Percentiles rank a stretch among this genome's conserved stretches.
Evolutionary conservation across 1,284 basidiomycete species (phyloP).

Genomic region (Naganishia cerealis): DNA sequence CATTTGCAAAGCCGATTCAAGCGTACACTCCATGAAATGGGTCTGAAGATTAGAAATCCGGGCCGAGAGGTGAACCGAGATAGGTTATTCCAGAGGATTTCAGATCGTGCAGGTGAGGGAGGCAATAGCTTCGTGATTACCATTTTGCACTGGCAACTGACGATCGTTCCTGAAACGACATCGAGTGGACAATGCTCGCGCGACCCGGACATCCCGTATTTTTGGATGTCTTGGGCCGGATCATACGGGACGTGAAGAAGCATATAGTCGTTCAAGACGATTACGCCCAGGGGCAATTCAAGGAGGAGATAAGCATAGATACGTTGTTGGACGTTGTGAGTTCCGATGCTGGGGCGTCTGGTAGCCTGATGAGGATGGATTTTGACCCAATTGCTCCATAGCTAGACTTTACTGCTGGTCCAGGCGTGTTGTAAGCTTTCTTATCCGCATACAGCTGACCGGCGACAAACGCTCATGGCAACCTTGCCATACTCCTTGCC

Average conservation of each 20-base stretch:
- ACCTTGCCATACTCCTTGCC: background rate
- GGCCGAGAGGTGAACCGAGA: conserved; percentile 10
- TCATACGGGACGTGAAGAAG: conserved; percentile 14
- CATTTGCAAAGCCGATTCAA: conserved; percentile 19
- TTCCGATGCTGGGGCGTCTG: background rate
- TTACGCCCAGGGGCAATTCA: conserved; percentile 1
- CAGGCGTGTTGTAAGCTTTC: conserved; percentile 29
- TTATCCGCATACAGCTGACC: too few species aligned
- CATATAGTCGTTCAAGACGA: conserved; percentile 2
- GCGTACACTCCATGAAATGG: background rate
- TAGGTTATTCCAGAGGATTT: conserved; percentile 31
- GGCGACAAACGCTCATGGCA: background rate
- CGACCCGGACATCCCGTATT: conserved; percentile 35
- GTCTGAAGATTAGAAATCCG: conserved; percentile 14
- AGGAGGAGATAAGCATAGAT: conserved; percentile 4
- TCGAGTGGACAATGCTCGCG: conserved; percentile 38
- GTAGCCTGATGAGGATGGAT: background rate
- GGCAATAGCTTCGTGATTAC: background rate
- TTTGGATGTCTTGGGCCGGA: conserved; percentile 34
- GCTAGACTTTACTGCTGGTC: conserved; percentile 34
- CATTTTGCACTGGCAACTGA: background rate
- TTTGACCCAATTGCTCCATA: background rate
- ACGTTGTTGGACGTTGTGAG: conserved; percentile 20
- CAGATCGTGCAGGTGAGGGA: conserved; percentile 37
- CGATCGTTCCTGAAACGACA: background rate